Conservation (phyloP, 1,284 basidiomycete species). For the Papiliotrema nemorosa region DNA sequence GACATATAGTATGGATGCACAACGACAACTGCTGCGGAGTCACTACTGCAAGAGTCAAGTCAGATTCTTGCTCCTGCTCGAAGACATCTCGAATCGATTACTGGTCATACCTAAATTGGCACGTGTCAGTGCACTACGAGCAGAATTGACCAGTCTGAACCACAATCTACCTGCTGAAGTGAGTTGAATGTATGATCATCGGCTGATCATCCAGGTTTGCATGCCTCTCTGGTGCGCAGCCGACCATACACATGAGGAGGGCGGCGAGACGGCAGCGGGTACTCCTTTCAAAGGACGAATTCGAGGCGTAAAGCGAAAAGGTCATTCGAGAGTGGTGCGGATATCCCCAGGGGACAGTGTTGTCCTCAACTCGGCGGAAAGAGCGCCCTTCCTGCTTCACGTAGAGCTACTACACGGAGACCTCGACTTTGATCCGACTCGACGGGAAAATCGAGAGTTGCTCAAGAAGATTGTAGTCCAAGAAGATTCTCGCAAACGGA, state of each 20-base stretch:
- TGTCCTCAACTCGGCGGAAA: constrained; percentile 95
- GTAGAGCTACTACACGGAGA: constrained; percentile 90
- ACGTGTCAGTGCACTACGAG: constrained; percentile 87
- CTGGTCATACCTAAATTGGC: constrained; percentile 91
- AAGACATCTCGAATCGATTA: constrained; percentile 89
- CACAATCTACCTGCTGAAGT: constrained; percentile 94
- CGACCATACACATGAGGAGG: constrained; percentile 49
- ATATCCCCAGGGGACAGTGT: constrained; percentile 98
- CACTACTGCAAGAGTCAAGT: constrained; percentile 93
- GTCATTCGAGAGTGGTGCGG: constrained; percentile 92
- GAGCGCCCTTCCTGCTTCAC: constrained; percentile 88
- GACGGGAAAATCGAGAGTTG: constrained; percentile 78
- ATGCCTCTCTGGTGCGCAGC: constrained; percentile 95
- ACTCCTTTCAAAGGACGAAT: constrained; percentile 54
- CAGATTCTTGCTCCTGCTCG: constrained; percentile 80
- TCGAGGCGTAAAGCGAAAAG: constrained; percentile 52
- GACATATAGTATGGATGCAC: constrained; percentile 65
- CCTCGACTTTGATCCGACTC: constrained; percentile 86
- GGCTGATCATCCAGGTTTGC: constrained; percentile 53
- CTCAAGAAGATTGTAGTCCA: constrained; percentile 77
- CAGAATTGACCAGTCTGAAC: constrained; percentile 92
- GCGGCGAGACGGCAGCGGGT: constrained; percentile 39
- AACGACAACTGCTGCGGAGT: constrained; percentile 71
- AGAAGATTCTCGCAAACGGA: constrained; percentile 53
- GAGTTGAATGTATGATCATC: constrained; percentile 19